Conservation (phyloP, 2,329 filamentous ascomycete species). For the Fusarium transvaalense region DNA sequence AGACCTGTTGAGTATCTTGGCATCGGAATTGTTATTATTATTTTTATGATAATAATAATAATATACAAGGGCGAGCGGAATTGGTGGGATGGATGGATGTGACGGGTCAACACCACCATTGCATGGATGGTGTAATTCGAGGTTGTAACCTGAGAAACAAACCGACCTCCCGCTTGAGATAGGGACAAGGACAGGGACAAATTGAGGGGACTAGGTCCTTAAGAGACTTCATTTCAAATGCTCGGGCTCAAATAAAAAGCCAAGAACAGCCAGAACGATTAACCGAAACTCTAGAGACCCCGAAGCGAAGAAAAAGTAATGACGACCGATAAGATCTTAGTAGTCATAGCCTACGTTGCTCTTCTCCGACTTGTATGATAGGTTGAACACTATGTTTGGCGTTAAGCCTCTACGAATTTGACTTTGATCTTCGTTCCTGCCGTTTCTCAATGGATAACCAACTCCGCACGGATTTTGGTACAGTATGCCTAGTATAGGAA, state of each 20-base stretch:
- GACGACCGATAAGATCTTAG: not conserved
- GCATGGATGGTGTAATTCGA: slow-evolving; percentile 1
- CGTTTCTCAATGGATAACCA: slow-evolving; percentile 8
- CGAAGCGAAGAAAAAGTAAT: not conserved
- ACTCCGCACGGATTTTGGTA: not conserved
- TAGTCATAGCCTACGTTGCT: not conserved
- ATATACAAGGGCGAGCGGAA: slow-evolving; percentile 9
- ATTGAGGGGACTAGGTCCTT: slow-evolving; percentile 20
- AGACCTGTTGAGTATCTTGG: slow-evolving; percentile 18
- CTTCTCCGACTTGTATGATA: not conserved
- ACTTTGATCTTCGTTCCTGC: slow-evolving; percentile 48
- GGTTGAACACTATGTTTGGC: not conserved
- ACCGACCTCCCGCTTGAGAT: not conserved
- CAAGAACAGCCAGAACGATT: slow-evolving; percentile 15
- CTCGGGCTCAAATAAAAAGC: not conserved
- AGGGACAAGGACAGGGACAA: slow-evolving; percentile 14
- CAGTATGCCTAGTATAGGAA: too few relatives aligned
- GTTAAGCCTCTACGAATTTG: slow-evolving; percentile 33
- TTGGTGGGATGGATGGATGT: slow-evolving; percentile 7
- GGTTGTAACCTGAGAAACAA: slow-evolving; percentile 1
- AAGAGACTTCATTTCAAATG: not conserved
- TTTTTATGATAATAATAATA: not conserved
- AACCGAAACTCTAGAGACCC: slow-evolving; percentile 9
- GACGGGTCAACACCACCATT: slow-evolving; percentile 25
- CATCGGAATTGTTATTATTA: slow-evolving; percentile 5